Evolutionary conservation across 169 alveolate species (phyloP).

Genomic region (Miamiensis avidus): DNA sequence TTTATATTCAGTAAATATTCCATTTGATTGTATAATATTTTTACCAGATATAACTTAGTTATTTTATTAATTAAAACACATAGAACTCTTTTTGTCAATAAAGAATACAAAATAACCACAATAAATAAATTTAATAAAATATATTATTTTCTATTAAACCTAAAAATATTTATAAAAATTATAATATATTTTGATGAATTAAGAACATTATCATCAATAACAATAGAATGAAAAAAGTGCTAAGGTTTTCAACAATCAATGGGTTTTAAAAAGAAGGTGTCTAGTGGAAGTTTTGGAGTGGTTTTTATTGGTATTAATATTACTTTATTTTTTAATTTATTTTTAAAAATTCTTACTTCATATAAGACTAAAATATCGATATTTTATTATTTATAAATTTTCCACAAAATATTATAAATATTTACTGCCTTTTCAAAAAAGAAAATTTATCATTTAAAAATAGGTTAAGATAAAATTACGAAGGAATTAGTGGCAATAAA

Average conservation of each 20-base stretch:
- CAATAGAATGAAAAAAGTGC: neutral
- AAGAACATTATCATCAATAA: neutral
- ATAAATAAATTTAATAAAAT: too few species aligned
- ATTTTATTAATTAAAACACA: neutral
- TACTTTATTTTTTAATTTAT: neutral
- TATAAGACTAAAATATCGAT: neutral
- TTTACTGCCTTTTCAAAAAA: too few species aligned
- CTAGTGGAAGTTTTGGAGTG: conserved; percentile 49
- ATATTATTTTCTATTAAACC: neutral
- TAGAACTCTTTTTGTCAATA: neutral
- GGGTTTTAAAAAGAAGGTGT: conserved; percentile 35
- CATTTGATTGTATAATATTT: too few species aligned
- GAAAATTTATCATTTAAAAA: neutral
- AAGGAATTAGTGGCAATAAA: conserved; percentile 44
- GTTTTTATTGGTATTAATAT: conserved; percentile 37
- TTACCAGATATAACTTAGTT: neutral
- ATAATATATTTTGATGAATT: too few species aligned
- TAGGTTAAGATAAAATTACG: conserved; percentile 32
- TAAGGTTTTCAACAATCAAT: conserved; percentile 39
- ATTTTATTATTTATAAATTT: too few species aligned
- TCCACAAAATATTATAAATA: too few species aligned
- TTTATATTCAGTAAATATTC: too few species aligned
- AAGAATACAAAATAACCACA: neutral
- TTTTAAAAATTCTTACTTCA: neutral
- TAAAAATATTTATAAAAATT: too few species aligned